Conservation (phyloP, 352 stramenopile genomes). For the Salisapilia sapeloensis region DNA sequence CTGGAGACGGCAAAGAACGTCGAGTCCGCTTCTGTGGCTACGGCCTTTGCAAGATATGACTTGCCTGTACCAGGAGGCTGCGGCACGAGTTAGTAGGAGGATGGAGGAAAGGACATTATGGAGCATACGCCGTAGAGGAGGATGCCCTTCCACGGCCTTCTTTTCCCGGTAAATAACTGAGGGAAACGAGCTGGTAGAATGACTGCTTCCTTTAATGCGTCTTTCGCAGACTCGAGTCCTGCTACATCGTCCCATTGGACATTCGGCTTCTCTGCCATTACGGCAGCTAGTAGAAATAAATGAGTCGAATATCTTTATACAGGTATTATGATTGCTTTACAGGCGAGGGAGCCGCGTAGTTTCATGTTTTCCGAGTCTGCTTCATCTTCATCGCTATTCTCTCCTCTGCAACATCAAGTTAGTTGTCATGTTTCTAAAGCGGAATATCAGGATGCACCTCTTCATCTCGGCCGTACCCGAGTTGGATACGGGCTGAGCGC, state of each 20-base stretch:
- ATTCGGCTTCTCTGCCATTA: slow-evolving; percentile 85
- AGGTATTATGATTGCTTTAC: slow-evolving; percentile 15
- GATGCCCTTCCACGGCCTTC: slow-evolving; percentile 91
- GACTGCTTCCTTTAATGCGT: slow-evolving; percentile 97
- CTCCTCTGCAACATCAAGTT: slow-evolving; percentile 16
- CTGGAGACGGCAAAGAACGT: slow-evolving; percentile 98
- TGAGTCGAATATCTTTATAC: background rate
- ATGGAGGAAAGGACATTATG: slow-evolving; percentile 2
- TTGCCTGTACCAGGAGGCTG: slow-evolving; percentile 86
- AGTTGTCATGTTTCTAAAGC: background rate
- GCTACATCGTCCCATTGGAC: slow-evolving; percentile 96
- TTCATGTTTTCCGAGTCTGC: slow-evolving; percentile 92
- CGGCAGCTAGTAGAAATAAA: slow-evolving; percentile 28
- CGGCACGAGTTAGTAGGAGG: slow-evolving; percentile 1
- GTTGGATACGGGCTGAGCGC: slow-evolving; percentile 31
- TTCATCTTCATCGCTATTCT: slow-evolving; percentile 80
- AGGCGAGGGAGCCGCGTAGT: slow-evolving; percentile 86
- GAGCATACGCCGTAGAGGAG: slow-evolving; percentile 91
- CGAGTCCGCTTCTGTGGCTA: slow-evolving; percentile 97
- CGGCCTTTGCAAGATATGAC: slow-evolving; percentile 93
- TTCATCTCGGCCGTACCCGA: slow-evolving; percentile 42
- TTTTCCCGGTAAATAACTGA: slow-evolving; percentile 92
- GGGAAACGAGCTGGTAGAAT: slow-evolving; percentile 93
- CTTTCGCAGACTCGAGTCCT: slow-evolving; percentile 93
- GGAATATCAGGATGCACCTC: slow-evolving; percentile 22